Evolutionary conservation across 192 early-diverging fungal species (phyloP).

Genomic region (Coemansia sp.): DNA sequence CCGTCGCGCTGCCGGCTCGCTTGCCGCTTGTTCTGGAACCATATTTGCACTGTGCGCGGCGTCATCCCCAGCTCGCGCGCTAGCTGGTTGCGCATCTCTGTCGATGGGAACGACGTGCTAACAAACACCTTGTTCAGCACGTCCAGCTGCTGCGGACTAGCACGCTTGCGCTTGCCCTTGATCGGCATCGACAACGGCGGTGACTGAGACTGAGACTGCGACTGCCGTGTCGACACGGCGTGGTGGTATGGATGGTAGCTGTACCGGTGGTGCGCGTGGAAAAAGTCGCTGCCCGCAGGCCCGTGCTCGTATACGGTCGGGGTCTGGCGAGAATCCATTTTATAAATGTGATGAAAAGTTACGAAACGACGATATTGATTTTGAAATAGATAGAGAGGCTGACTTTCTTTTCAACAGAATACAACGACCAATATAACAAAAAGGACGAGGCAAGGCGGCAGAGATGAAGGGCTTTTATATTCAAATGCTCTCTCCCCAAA

Average conservation of each 20-base stretch:
- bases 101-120: constrained; percentile 77
- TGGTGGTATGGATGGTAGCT: constrained; percentile 26
- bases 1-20: constrained; percentile 61
- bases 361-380: not conserved
- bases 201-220: constrained; percentile 3
- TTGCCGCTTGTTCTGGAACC: constrained; percentile 97
- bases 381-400: not conserved
- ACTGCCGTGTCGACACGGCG: constrained; percentile 6
- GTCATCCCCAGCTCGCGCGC: constrained; percentile 83
- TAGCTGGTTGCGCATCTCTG: constrained; percentile 72
- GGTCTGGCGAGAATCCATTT: constrained; percentile 42
- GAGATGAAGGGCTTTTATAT: not conserved
- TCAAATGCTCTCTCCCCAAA: not conserved
- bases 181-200: constrained; percentile 20
- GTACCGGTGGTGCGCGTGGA: constrained; percentile 1
- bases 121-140: constrained; percentile 76
- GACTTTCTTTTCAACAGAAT: constrained; percentile 1
- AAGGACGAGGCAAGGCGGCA: not conserved
- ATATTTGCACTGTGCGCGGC: constrained; percentile 90
- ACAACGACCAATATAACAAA: not conserved
- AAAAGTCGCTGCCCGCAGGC: constrained; percentile 1
- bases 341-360: not conserved
- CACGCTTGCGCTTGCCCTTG: constrained; percentile 79
- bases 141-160: constrained; percentile 71
- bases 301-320: constrained; percentile 23